Base-by-base conservation (phyloP, 2,329 filamentous ascomycete species). In the Fusarium pilosicola region DNA sequence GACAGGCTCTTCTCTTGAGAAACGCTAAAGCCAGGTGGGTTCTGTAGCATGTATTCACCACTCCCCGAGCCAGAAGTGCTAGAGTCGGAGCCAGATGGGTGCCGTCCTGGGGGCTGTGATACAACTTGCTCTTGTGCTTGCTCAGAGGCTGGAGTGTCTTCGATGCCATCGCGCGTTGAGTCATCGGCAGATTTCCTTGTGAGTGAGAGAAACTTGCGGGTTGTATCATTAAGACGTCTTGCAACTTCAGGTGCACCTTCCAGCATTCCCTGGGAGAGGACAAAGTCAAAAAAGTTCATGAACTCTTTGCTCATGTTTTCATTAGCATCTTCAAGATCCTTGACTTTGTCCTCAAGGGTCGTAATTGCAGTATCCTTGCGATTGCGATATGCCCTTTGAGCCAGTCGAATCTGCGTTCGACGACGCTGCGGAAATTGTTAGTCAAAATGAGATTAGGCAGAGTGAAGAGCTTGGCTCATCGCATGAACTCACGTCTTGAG, bases 291-390 rank as follows among this genome's bases (percentile, higher is more conserved):
- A 30, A 96, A 88, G 38, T 85, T 86, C 74, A 90, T 84, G 75
- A 97, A 95, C 1, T 90, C 88, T 58, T 87, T 90, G 82, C 89
- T 92, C 91, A 97, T 94, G 75, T 92, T 89, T 63, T 93, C 88
- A 68, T 95, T 92, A 28, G 88, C 89, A 20, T 87, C 86, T 66
- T 92, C 89, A n/a, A 97, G 87, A 30, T 89, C 87, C 61, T 90
- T 85, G 32, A 96, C 93, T 69, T 91, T 88, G 61, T 89, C 87
- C 79, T 94, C 92, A 17, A 97, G 86, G 2, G 89, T 90, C 34
- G 90, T 88, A 63, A 97, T 96, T 10, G 93, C 93, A 28, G 88
- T 92, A 79, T 97, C 95, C 82, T 97, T 97, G 58, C 95, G 91
- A 77, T 93, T 90, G 22, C 95, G 90, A 79, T 97, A 97, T 2